Conservation (phyloP, 352 stramenopile genomes). For the Pythium plurisporium region DNA sequence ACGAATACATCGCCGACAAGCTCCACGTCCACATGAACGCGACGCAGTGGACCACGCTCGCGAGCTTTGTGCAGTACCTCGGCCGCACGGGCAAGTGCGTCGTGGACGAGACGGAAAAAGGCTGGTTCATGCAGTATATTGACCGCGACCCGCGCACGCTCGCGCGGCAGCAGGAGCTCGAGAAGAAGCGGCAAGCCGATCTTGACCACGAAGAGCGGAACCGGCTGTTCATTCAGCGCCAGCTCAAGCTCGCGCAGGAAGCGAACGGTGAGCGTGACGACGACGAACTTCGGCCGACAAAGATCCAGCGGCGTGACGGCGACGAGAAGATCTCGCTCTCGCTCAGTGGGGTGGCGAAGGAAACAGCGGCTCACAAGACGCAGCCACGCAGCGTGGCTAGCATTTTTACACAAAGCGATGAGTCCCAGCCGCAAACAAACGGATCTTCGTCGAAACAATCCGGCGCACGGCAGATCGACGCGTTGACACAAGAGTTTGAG, state of each 20-base stretch:
- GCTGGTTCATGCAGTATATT: constrained; percentile 97
- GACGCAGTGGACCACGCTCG: constrained; percentile 97
- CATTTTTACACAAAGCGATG: constrained; percentile 4
- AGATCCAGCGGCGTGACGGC: constrained; percentile 42
- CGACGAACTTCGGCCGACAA: constrained; percentile 41
- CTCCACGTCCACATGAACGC: constrained; percentile 99
- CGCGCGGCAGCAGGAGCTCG: constrained; percentile 81
- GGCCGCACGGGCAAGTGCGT: constrained; percentile 95
- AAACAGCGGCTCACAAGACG: not conserved
- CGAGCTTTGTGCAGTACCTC: constrained; percentile 98
- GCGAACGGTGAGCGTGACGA: constrained; percentile 7
- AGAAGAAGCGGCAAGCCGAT: constrained; percentile 86
- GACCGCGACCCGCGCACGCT: constrained; percentile 91
- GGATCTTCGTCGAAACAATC: not conserved
- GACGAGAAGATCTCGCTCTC: constrained; percentile 37
- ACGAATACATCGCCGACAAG: constrained; percentile 99
- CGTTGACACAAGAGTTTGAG: constrained; percentile 22
- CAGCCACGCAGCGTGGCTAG: not conserved
- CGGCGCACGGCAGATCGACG: constrained; percentile 10
- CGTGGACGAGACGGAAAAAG: constrained; percentile 98
- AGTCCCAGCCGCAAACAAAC: not conserved
- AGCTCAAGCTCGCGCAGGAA: constrained; percentile 64
- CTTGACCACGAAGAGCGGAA: constrained; percentile 89
- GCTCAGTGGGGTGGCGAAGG: constrained; percentile 19
- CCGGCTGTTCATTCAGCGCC: constrained; percentile 62